Conservation (phyloP, 805 yeast genomes). For the Candida pseudofarinosa region DNA sequence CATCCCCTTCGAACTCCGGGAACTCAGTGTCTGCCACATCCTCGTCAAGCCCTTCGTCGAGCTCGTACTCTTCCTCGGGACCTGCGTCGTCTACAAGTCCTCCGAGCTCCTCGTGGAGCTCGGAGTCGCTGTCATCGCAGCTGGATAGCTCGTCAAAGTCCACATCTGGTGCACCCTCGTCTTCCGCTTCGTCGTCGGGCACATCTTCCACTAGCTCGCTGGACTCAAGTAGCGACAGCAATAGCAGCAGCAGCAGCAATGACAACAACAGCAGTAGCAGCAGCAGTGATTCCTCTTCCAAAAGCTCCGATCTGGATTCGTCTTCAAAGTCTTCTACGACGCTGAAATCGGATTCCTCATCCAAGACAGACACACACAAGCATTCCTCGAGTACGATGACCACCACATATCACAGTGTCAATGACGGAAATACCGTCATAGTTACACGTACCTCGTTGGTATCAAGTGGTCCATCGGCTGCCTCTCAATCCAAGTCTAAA, state of each 20-base stretch:
- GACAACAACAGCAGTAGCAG: not conserved
- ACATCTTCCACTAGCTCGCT: not conserved
- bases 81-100: slow-evolving; percentile 2
- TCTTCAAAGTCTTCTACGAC: not conserved
- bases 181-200: slow-evolving; percentile 10
- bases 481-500: slow-evolving; percentile 10
- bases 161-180: slow-evolving; percentile 2
- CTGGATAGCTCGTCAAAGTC: slow-evolving; percentile 3
- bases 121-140: slow-evolving; percentile 1
- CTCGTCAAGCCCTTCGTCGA: not conserved
- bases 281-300: slow-evolving; percentile 12
- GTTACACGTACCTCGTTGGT: slow-evolving; percentile 38
- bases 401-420: slow-evolving; percentile 30
- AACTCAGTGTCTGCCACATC: not conserved
- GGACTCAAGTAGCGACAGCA: slow-evolving; percentile 1
- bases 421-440: slow-evolving; percentile 33
- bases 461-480: slow-evolving; percentile 18
- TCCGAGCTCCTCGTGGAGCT: slow-evolving; percentile 2
- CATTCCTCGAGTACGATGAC: slow-evolving; percentile 2
- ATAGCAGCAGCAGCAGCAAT: slow-evolving; percentile 1
- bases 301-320: not conserved
- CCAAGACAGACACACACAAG: not conserved
- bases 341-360: not conserved
- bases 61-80: not conserved
- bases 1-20: not conserved